A percentile compares a stretch with the other conserved stretches of the same genome.
These are phyloP conservation scores for Sphaerulina musiva DNA, from an alignment of 2,329 filamentous ascomycete species.

Conservation along the genomic window DNA sequence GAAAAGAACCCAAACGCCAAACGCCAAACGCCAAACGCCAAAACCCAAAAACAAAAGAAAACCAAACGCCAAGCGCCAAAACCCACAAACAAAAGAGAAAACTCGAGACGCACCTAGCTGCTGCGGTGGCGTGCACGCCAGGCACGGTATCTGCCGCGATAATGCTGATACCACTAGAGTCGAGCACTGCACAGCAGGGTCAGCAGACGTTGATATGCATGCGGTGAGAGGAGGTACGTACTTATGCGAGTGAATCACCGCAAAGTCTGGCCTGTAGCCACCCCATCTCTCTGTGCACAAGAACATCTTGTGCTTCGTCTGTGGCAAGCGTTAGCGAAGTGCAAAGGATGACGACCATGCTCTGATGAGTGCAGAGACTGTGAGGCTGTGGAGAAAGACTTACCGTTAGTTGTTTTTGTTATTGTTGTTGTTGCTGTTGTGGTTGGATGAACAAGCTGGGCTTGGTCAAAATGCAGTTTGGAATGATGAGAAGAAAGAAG, in stretches of 20 bases:
- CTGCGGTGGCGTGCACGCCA: neutral
- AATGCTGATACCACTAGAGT: neutral
- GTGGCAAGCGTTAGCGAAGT: neutral
- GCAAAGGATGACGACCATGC: neutral
- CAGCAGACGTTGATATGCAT: neutral
- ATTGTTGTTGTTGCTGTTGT: neutral
- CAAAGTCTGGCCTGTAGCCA: neutral
- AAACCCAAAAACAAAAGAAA: neutral
- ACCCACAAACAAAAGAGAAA: neutral
- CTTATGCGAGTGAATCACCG: neutral
- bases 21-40: neutral
- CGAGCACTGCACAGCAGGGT: neutral
- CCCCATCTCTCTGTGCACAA: neutral
- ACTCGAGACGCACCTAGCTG: neutral
- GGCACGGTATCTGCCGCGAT: neutral
- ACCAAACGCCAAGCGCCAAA: neutral
- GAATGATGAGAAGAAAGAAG: neutral
- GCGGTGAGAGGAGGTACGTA: neutral
- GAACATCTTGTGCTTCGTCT: neutral
- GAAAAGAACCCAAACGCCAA: neutral
- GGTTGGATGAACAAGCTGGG: neutral
- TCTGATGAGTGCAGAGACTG: neutral
- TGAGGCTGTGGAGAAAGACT: neutral
- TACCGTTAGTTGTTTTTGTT: neutral
- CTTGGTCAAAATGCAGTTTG: neutral